Conservation (phyloP, 805 yeast species). For the Saccharomyces cerevisiae region DNA sequence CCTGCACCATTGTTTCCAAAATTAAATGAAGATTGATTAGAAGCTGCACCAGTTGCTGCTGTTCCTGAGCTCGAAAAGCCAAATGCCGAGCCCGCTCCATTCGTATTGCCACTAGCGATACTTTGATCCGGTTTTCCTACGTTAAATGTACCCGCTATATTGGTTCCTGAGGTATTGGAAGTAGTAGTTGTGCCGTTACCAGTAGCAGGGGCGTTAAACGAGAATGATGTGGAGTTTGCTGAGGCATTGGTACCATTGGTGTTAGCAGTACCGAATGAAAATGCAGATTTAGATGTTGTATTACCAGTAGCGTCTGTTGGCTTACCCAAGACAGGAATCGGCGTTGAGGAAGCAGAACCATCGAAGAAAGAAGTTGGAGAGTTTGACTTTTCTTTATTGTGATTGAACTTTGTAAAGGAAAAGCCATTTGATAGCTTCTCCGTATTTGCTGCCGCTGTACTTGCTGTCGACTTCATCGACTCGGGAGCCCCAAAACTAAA, state of each 20-base stretch:
- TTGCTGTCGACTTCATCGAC: background rate
- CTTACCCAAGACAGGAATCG: background rate
- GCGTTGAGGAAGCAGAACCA: background rate
- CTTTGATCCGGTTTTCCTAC: background rate
- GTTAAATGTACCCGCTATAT: background rate
- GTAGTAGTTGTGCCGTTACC: background rate
- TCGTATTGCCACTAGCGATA: background rate
- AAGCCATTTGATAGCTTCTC: background rate
- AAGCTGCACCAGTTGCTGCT: background rate
- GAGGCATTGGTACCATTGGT: background rate
- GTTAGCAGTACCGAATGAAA: slow-evolving; percentile 7
- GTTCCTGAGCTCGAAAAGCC: background rate
- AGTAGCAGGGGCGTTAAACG: slow-evolving; percentile 1
- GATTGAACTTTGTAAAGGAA: background rate
- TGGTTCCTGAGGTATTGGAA: background rate
- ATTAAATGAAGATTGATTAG: background rate
- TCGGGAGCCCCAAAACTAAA: slow-evolving; percentile 5
- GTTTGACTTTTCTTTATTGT: background rate
- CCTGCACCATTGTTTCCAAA: background rate
- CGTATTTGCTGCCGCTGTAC: background rate
- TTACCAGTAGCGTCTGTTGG: background rate
- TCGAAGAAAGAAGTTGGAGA: background rate
- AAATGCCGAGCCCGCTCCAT: background rate
- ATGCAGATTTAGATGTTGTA: slow-evolving; percentile 1
- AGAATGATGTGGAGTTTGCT: slow-evolving; percentile 1